Evolutionary conservation across 106 monocot species (phyloP), one percentile per base, ranked within the genome.

Genomic region (Amphibolis antarctica): DNA sequence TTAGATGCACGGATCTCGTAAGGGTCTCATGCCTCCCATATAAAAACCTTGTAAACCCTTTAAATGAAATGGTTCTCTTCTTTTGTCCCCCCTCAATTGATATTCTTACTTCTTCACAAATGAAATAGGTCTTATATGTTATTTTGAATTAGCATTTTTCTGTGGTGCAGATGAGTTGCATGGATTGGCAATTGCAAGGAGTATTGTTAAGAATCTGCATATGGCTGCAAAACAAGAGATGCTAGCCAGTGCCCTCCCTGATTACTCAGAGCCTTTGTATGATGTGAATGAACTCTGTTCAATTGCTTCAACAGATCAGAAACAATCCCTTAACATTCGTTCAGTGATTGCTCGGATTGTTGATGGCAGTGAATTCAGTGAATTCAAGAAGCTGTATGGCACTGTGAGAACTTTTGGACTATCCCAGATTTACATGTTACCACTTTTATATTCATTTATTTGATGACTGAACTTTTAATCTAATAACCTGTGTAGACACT

Each of bases 361-460:
- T 68, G 98, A 99, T 71, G 85, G 85, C n/a, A 99, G 98, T 69
- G 91, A 91, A 66, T 99, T 99, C 74, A 82, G 87, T 69, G 98
- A 99, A 67, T 99, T 99, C 82, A 99, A 99, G 64, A 99, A 81
- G 76, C 73, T 88, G 20, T 99, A 99, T 85, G 98, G 98, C 71
- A 77, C 85, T 44, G 98, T 99, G 80, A 91, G 85, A 44, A 46
- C 51, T 73, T 77, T 24, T 49, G 15, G 64, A 59, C 21, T 12
- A 23, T 52, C 63, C 60, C 14, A 72, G 66, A 24, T 36, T 64
- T 12, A 53, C 53, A 2, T 59, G 12, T 45, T 21, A 44, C 44
- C 53, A 13, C 44, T 20, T 5, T 7, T 55, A 21, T 4, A 53
- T 53, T 52, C 25, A 57, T 25, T 54, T 12, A 7, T 4, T 28